phyloP scores from a whole-genome alignment of 1,139 yeast species.

The Kodamaea sp. region DNA sequence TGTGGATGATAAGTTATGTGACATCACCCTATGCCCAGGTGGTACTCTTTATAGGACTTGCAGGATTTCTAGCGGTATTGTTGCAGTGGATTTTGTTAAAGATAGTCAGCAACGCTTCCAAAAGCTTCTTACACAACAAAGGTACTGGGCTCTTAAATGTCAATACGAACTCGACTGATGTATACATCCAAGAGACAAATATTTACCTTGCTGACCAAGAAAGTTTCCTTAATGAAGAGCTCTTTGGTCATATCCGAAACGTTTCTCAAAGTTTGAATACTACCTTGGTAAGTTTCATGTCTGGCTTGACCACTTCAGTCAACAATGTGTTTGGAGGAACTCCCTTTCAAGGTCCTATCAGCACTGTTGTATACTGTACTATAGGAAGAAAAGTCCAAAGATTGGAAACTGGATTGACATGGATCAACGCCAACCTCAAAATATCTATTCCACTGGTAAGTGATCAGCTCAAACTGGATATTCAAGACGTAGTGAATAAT shows the following conservation, averaged over 20 bases:
- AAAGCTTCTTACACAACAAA: not conserved
- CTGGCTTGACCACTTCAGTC: slow-evolving; percentile 30
- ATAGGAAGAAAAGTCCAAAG: slow-evolving; percentile 69
- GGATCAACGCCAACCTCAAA: slow-evolving; percentile 71
- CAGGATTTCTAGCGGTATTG: slow-evolving; percentile 49
- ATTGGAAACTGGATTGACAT: slow-evolving; percentile 70
- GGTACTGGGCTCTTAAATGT: not conserved
- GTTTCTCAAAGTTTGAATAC: slow-evolving; percentile 57
- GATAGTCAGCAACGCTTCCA: slow-evolving; percentile 13
- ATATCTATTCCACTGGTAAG: slow-evolving; percentile 52
- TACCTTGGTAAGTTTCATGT: slow-evolving; percentile 47
- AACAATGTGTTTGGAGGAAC: slow-evolving; percentile 62
- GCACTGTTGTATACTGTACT: slow-evolving; percentile 72
- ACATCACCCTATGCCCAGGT: slow-evolving; percentile 48
- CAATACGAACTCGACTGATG: not conserved
- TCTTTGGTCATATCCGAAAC: slow-evolving; percentile 66
- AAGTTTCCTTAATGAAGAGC: slow-evolving; percentile 52
- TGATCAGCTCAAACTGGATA: slow-evolving; percentile 3
- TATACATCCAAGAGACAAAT: slow-evolving; percentile 25
- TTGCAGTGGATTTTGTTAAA: slow-evolving; percentile 47
- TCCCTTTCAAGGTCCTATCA: slow-evolving; percentile 62
- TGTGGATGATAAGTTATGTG: slow-evolving; percentile 54
- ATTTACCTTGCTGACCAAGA: slow-evolving; percentile 31
- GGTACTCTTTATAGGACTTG: slow-evolving; percentile 45
- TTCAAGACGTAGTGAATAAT: slow-evolving; percentile 4